Conservation (phyloP, 257 asterid genomes). For the Solanum okadae region DNA sequence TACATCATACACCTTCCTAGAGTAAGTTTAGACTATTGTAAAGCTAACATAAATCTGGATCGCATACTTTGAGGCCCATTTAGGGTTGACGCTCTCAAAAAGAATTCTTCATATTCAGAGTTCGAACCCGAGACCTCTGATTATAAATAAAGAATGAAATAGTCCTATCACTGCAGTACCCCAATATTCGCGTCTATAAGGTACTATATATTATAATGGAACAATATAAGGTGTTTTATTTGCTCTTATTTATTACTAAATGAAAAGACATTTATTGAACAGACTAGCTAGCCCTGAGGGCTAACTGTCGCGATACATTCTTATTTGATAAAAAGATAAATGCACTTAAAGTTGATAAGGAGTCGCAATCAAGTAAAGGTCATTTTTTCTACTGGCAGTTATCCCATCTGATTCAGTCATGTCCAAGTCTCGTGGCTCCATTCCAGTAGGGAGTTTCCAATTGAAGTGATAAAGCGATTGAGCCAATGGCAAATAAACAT, state of each 20-base stretch:
- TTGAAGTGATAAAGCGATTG: background rate
- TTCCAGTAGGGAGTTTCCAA: background rate
- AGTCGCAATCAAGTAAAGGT: background rate
- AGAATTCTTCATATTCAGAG: no score
- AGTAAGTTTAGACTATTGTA: no score
- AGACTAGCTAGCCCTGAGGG: background rate
- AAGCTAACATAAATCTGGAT: no score
- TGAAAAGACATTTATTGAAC: background rate
- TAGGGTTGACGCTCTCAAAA: no score
- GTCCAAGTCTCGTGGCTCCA: background rate
- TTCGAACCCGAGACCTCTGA: accelerated
- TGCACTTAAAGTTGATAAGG: background rate
- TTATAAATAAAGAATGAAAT: no score
- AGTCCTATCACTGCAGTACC: no score
- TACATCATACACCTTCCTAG: no score
- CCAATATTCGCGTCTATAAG: background rate
- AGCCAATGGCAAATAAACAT: background rate
- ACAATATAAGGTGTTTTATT: background rate
- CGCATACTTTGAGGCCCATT: no score
- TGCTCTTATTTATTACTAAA: background rate
- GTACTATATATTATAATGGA: background rate
- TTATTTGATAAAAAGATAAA: background rate
- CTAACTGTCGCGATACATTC: background rate
- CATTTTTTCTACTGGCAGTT: background rate
- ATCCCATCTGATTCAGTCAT: background rate